Evolutionary conservation across 352 stramenopile species (phyloP), one percentile per base, ranked within the genome.

Genomic region (Globisporangium polare): DNA sequence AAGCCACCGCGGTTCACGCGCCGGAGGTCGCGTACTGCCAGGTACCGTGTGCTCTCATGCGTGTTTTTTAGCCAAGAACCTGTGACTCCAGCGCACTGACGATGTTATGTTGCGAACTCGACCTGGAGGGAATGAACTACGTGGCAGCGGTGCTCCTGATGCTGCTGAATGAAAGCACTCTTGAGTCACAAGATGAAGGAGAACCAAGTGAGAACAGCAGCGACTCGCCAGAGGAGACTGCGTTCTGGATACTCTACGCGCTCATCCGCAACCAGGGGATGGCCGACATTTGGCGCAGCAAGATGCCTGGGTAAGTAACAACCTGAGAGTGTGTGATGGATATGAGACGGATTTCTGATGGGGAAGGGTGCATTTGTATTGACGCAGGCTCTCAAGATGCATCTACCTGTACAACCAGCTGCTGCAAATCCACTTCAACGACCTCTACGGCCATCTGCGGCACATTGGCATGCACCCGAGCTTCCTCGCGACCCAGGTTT

Each of bases 391-490:
- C 0, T 89, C 78, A 20, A 63, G 69, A 49, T 89, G 82, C 47
- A 90, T 95, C 57, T 90, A 89, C 27, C 60, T 90, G 13, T 91
- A 89, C 53, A 78, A 91, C 53, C 73, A 90, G 42, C 82, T 95
- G 12, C 42, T 95, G 29, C 71, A 78, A 15, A 58, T 72, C 8
- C 74, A 93, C 50, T 89, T 92, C 59, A 82, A 77, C 58, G 78
- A 86, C 53, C 63, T 95, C 22, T 77, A 78, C 4, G 54, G 43
- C 18, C 86, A 95, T 54, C 63, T 93, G 17, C 74, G 75, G 42
- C 73, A 84, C 15, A 95, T 95, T 68, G 83, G 84, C 29, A 83
- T 95, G 80, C 86, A 95, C 55, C 76, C 82, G 17, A 92, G 79
- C 65, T 83, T 92, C 27, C 66, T 95, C 26, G 78, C 75, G 24